phyloP scores from a whole-genome alignment of 768 basidiomycete species.

The Boletus sp. region DNA sequence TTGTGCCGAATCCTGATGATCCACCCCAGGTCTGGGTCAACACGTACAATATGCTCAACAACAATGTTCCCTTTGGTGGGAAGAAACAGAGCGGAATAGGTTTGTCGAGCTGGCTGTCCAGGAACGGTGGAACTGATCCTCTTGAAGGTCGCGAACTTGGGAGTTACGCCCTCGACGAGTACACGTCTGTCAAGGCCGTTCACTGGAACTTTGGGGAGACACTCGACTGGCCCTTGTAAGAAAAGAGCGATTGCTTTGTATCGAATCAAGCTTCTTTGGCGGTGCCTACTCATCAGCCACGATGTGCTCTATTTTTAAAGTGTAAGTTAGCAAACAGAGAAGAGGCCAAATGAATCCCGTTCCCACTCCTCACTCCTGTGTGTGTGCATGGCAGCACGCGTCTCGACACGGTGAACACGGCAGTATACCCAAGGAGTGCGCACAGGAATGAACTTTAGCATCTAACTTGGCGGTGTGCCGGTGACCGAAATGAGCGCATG shows the following conservation, averaged over 20 bases:
- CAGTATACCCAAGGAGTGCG: not conserved
- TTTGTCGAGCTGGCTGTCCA: constrained; percentile 23
- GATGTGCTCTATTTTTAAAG: constrained; percentile 6
- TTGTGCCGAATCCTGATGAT: constrained; percentile 4
- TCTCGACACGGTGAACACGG: constrained; percentile 1
- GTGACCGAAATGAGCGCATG: constrained; percentile 20
- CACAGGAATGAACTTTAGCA: constrained; percentile 13
- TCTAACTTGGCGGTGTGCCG: not conserved
- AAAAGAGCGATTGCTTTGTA: not conserved
- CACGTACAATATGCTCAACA: constrained; percentile 78
- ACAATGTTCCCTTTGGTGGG: constrained; percentile 93
- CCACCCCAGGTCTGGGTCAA: constrained; percentile 80
- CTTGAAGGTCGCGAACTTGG: constrained; percentile 79
- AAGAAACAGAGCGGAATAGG: constrained; percentile 91
- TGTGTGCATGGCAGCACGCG: not conserved
- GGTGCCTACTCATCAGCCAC: not conserved
- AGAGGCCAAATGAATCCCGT: constrained; percentile 9
- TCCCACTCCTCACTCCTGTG: constrained; percentile 5
- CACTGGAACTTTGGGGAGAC: constrained; percentile 88
- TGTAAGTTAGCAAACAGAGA: constrained; percentile 18
- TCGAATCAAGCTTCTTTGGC: not conserved
- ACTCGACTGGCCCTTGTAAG: constrained; percentile 70
- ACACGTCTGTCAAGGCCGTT: constrained; percentile 76
- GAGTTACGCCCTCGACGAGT: constrained; percentile 79
- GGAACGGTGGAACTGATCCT: constrained; percentile 7